These are phyloP conservation scores for Daldinia vernicosa DNA, from an alignment of 495 filamentous ascomycete species.

Conservation along the genomic window DNA sequence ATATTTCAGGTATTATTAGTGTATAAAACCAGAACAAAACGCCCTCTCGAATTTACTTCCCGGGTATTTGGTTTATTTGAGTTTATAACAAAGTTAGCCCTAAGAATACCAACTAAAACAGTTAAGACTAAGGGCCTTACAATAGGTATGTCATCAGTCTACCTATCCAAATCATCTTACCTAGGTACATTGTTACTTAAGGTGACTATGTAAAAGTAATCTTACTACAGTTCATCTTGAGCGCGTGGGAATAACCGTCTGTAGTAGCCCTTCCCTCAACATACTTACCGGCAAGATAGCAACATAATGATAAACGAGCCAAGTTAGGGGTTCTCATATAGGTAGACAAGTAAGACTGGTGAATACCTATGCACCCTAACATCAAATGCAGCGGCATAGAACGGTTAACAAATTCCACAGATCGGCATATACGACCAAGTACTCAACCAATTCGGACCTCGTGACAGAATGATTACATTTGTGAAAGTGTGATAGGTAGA, in stretches of 20 bases:
- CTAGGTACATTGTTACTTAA: no score
- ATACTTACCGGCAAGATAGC: neutral
- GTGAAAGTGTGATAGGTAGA: conserved; percentile 26
- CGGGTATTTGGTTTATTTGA: neutral
- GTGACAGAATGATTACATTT: conserved; percentile 30
- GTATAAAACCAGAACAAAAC: no score
- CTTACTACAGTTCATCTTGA: no score
- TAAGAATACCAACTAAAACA: no score
- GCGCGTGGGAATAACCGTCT: no score
- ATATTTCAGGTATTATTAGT: neutral
- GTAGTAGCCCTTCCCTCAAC: no score
- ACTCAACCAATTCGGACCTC: conserved; percentile 6
- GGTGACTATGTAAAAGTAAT: no score
- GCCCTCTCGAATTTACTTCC: neutral
- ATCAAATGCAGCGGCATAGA: conserved; percentile 27
- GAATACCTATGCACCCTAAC: neutral
- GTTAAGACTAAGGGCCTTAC: no score
- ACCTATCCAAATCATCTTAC: no score
- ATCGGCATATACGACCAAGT: conserved; percentile 14
- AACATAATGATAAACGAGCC: neutral
- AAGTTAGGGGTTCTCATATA: conserved; percentile 10
- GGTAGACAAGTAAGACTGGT: conserved; percentile 5
- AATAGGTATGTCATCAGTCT: no score
- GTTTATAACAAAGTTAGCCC: no score
- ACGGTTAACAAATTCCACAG: conserved; percentile 17